These are phyloP conservation scores for Pelargonium myrrhifolium DNA, from an alignment of 441 rosid genomes.

Conservation along the genomic window DNA sequence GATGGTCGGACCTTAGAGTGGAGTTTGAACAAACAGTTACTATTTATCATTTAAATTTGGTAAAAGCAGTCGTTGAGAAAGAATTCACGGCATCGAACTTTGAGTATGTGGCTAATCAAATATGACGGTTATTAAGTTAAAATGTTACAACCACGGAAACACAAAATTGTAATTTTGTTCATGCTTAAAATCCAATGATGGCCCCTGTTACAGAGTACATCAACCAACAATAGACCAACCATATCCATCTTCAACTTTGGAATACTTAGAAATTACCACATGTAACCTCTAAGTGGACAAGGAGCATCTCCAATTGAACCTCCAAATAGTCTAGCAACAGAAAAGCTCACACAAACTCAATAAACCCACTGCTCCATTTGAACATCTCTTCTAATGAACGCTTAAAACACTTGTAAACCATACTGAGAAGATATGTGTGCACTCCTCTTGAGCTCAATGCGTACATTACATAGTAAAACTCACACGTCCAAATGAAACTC, in stretches of 20 bases:
- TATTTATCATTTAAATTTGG: background rate
- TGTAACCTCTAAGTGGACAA: background rate
- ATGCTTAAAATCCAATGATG: background rate
- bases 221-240: background rate
- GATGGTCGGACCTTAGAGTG: slow-evolving; percentile 48
- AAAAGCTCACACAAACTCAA: no score
- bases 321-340: no score
- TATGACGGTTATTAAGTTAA: background rate
- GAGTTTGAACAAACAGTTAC: slow-evolving; percentile 18
- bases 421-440: no score
- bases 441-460: no score
- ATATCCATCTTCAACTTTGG: background rate
- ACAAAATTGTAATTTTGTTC: background rate
- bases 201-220: background rate
- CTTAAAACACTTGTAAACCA: no score
- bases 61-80: background rate
- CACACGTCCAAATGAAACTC: background rate
- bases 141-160: background rate
- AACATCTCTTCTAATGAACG: no score
- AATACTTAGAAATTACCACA: background rate
- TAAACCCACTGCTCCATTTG: no score
- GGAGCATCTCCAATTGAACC: no score
- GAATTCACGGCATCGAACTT: background rate
- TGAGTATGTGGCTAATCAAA: no score
- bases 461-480: no score